Evolutionary conservation across 1,284 basidiomycete genomes (phyloP).

Genomic region (Ganoderma boninense): DNA sequence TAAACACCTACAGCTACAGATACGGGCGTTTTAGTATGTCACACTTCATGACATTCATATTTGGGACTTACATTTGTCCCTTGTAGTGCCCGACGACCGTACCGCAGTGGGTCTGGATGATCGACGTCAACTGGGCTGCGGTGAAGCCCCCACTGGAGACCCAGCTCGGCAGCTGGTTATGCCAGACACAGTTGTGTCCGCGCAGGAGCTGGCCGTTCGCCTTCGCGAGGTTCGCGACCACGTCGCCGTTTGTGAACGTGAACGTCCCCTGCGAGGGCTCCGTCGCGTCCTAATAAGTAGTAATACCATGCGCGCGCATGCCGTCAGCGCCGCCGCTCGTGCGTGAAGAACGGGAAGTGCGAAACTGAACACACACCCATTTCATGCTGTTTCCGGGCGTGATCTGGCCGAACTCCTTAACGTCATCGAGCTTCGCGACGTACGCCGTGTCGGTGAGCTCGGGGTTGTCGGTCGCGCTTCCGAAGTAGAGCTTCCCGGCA

Average conservation of each 20-base stretch:
- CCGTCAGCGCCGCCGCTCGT: not conserved
- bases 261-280: constrained; percentile 58
- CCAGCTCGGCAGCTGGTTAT: constrained; percentile 63
- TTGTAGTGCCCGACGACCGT: constrained; percentile 59
- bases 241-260: constrained; percentile 55
- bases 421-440: constrained; percentile 50
- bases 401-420: constrained; percentile 55
- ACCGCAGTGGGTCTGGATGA: constrained; percentile 55
- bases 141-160: constrained; percentile 53
- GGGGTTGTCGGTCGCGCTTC: constrained; percentile 65
- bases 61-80: constrained; percentile 52
- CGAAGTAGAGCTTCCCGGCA: constrained; percentile 66
- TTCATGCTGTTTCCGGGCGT: constrained; percentile 66
- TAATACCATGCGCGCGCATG: not conserved
- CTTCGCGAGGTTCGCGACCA: constrained; percentile 56
- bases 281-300: constrained; percentile 55
- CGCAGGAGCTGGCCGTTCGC: constrained; percentile 51
- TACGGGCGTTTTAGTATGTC: not conserved
- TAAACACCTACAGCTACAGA: constrained; percentile 37
- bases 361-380: constrained; percentile 49
- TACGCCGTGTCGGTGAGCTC: constrained; percentile 59
- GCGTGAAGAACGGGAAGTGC: not conserved
- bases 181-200: constrained; percentile 63
- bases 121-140: constrained; percentile 50
- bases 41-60: not conserved